Evolutionary conservation across 2,329 filamentous ascomycete species (phyloP).

Genomic region (Trichophyton benhamiae): DNA sequence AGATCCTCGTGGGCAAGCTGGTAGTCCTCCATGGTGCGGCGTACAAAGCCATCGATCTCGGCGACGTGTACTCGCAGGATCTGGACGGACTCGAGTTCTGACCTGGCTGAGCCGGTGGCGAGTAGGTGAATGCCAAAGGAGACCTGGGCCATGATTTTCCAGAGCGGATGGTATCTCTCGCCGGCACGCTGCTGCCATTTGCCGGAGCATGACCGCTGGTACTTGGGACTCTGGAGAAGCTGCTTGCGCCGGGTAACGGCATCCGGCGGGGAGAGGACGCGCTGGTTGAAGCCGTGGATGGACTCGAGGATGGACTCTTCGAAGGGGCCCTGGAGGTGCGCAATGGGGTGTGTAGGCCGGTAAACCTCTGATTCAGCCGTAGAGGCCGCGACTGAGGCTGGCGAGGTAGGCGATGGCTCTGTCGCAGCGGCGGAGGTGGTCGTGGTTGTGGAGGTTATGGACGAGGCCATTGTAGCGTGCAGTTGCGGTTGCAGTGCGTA

Average conservation of each 20-base stretch:
- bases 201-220: slow-evolving; percentile 58
- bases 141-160: slow-evolving; percentile 84
- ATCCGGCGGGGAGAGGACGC: slow-evolving; percentile 27
- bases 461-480: too few relatives aligned
- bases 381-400: not conserved
- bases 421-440: not conserved
- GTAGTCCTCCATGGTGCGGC: slow-evolving; percentile 75
- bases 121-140: slow-evolving; percentile 86
- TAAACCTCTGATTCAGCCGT: not conserved
- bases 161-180: slow-evolving; percentile 73
- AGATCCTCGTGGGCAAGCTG: slow-evolving; percentile 67
- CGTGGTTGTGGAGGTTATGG: not conserved
- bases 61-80: slow-evolving; percentile 89
- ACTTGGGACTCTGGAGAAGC: slow-evolving; percentile 55
- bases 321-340: slow-evolving; percentile 34
- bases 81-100: slow-evolving; percentile 71
- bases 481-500: not conserved
- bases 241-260: slow-evolving; percentile 45
- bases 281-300: slow-evolving; percentile 14
- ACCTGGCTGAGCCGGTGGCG: slow-evolving; percentile 74
- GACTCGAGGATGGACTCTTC: slow-evolving; percentile 36
- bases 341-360: slow-evolving; percentile 25
- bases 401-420: not conserved
- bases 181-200: slow-evolving; percentile 64
- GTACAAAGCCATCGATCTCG: slow-evolving; percentile 83